Evolutionary conservation across 2,329 filamentous ascomycete species (phyloP), one percentile per base, ranked within the genome.

Genomic region (Apiospora malaysiana): DNA sequence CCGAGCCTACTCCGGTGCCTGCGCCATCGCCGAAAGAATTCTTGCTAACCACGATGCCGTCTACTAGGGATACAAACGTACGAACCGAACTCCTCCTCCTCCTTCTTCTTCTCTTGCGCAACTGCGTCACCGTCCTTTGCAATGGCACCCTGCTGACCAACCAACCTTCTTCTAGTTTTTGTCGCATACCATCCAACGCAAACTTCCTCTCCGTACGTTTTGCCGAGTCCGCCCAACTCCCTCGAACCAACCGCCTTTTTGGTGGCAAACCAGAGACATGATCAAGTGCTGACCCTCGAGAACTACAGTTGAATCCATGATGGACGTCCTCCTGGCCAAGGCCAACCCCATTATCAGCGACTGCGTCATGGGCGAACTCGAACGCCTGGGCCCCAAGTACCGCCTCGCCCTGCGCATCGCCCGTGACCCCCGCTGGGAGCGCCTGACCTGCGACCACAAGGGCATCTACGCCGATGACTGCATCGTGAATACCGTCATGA

Each of bases 321-420:
- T 98, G 94, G 94, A 98, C 81, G 93, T 93, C 69, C 87, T 99
- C 5, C 97, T 95, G 80, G 95, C 95, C 23, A 97, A 97, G 78
- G 96, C 93, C 80, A 94, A 91, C 27, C 94, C 94, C 23, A 92
- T 96, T 74, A 94, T 98, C 75, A 97, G 94, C 1, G 89, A 90
- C 75, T 95, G 93, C 84, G 91, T 91, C 75, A 91, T 95, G 88
- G 92, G 91, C 70, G 94, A 97, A 81, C 83, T 98, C 74, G 94
- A 97, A 80, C 97, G 97, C 80, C 65, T 49, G 14, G 67, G 95
- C 0, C 89, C 90, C 3, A 96, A 96, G 79, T 99, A 97, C 83
- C 86, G 95, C 9, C 90, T 98, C 70, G 95, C 95, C 0, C 82
- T 97, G 70, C 86, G 92, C 18, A 94, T 98, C 69, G 96, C 96